A percentile compares a stretch with the other conserved stretches of the same genome.
Conservation (phyloP, 805 yeast genomes). For the Suhomyces sp. region DNA sequence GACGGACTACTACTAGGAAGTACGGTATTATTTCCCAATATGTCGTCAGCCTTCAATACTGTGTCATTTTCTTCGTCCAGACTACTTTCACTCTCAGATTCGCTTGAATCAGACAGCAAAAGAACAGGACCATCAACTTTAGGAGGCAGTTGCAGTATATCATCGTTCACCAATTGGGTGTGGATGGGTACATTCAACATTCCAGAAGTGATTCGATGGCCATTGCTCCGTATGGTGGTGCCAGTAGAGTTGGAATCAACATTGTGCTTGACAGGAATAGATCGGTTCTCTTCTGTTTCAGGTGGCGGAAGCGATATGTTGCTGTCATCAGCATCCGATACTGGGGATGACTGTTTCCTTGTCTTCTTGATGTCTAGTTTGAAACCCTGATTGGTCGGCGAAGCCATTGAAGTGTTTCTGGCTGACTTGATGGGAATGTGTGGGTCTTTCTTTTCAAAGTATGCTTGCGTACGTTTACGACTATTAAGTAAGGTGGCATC, state of each 20-base stretch:
- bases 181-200: constrained; percentile 38
- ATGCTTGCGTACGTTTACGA: constrained; percentile 19
- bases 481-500: constrained; percentile 9
- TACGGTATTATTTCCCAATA: neutral
- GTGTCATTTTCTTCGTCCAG: neutral
- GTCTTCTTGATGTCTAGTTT: constrained; percentile 1
- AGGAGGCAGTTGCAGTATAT: constrained; percentile 6
- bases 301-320: constrained; percentile 39
- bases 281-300: constrained; percentile 12
- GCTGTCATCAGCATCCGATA: constrained; percentile 14
- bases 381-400: constrained; percentile 2
- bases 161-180: constrained; percentile 23
- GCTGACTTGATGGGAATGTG: constrained; percentile 20
- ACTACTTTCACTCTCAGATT: neutral
- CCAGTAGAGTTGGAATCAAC: neutral
- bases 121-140: neutral
- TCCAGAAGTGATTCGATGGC: constrained; percentile 39
- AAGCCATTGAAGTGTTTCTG: neutral
- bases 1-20: neutral
- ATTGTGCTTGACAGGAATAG: constrained; percentile 24
- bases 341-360: constrained; percentile 3
- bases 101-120: neutral
- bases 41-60: neutral
- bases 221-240: constrained; percentile 2
- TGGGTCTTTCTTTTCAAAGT: constrained; percentile 22